Percentiles rank a stretch among this genome's conserved stretches.
phyloP scores from a whole-genome alignment of 352 stramenopile species.

The Phytophthora syringae region DNA sequence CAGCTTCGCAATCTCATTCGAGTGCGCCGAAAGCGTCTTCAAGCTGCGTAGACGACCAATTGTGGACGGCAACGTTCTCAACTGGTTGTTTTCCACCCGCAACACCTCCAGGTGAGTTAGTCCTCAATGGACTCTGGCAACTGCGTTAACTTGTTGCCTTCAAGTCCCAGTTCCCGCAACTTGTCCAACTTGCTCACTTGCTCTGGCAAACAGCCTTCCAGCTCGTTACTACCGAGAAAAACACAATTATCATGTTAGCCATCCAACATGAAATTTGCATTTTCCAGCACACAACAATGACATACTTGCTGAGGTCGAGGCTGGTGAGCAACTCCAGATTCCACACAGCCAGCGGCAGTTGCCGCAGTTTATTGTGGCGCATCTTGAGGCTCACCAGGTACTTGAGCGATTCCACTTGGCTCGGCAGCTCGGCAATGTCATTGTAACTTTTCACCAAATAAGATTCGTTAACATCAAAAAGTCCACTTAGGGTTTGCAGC shows the following conservation, averaged over 20 bases:
- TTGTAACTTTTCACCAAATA: conserved; percentile 62
- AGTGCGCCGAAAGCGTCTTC: conserved; percentile 64
- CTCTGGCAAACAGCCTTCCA: conserved; percentile 58
- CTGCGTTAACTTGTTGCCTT: conserved; percentile 67
- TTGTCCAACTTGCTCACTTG: conserved; percentile 57
- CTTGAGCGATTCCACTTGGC: conserved; percentile 53
- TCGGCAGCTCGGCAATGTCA: conserved; percentile 64
- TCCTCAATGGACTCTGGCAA: conserved; percentile 57
- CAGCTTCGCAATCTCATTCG: conserved; percentile 65
- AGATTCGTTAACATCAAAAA: neutral
- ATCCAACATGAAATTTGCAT: too few species aligned
- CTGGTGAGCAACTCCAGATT: conserved; percentile 60
- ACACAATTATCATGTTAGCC: conserved; percentile 1
- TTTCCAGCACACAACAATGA: neutral
- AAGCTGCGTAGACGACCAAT: conserved; percentile 62
- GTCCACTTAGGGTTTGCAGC: neutral
- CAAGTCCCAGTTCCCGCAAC: conserved; percentile 65
- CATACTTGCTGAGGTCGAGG: conserved; percentile 85
- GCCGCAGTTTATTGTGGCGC: conserved; percentile 66
- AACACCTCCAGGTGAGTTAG: conserved; percentile 64
- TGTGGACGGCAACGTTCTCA: conserved; percentile 48
- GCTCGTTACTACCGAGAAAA: conserved; percentile 56
- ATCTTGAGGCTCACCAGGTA: conserved; percentile 73
- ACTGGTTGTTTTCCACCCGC: conserved; percentile 68
- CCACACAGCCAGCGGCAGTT: conserved; percentile 66